Evolutionary conservation across 805 yeast species (phyloP).

Genomic region (Lipomyces yamanashiensis): DNA sequence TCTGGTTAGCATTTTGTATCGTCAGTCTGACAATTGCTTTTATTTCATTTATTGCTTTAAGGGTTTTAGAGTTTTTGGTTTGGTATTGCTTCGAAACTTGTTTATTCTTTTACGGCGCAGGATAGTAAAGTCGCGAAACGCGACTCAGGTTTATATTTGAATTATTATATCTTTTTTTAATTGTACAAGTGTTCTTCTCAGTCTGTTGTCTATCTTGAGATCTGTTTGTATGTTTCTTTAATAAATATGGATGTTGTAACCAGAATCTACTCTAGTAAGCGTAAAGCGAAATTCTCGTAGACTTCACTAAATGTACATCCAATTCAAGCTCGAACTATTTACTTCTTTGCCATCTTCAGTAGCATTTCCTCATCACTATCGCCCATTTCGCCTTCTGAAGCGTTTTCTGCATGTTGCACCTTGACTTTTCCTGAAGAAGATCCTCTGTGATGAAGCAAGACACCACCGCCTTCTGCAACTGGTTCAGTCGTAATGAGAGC

Average conservation of each 20-base stretch:
- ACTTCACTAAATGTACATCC: not conserved
- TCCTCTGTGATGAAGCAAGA: conserved; percentile 6
- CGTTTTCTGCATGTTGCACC: conserved; percentile 30
- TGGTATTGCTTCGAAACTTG: not conserved
- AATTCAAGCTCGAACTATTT: not conserved
- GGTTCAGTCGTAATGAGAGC: conserved; percentile 8
- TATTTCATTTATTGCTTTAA: not conserved
- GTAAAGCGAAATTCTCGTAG: not conserved
- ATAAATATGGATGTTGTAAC: not conserved
- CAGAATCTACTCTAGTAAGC: not conserved
- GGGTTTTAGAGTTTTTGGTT: not conserved
- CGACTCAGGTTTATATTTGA: not conserved
- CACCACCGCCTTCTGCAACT: not conserved
- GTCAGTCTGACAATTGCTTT: not conserved
- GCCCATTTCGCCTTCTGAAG: conserved; percentile 15
- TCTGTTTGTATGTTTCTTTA: not conserved
- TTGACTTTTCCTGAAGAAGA: conserved; percentile 16
- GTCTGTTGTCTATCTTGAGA: not conserved
- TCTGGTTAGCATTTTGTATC: not conserved
- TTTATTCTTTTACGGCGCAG: conserved; percentile 8
- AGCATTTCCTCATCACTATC: conserved; percentile 30
- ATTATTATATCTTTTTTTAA: not conserved
- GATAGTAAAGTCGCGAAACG: not conserved
- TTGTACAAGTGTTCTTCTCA: not conserved
- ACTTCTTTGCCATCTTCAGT: not conserved